A percentile compares a stretch with the other conserved stretches of the same genome.
These are phyloP conservation scores for Tetragonia tetragonoides DNA, from an alignment of 148 eudicot species.

Conservation along the genomic window DNA sequence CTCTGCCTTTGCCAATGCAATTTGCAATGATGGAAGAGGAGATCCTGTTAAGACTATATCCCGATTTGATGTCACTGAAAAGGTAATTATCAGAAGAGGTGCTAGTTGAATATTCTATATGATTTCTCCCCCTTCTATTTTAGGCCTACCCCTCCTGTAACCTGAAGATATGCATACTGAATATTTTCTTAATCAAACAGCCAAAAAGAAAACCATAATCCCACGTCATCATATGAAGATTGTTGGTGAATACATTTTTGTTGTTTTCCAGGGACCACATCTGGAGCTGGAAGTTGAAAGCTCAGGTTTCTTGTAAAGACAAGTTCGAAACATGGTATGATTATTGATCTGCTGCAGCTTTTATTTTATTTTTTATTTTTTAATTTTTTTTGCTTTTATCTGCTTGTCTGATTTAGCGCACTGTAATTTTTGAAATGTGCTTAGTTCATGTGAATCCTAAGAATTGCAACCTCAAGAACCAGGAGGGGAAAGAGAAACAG, in stretches of 20 bases:
- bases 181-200: background rate
- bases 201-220: background rate
- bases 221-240: background rate
- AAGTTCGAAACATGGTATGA: constrained; percentile 94
- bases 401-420: background rate
- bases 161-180: background rate
- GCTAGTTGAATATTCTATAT: constrained; percentile 4
- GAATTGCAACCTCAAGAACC: no score
- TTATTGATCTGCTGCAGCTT: no score
- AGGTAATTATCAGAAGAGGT: constrained; percentile 36
- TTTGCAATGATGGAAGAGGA: constrained; percentile 53
- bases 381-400: no score
- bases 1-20: constrained; percentile 70
- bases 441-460: background rate
- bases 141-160: background rate
- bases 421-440: background rate
- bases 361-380: no score
- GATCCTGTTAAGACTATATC: constrained; percentile 73
- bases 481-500: no score
- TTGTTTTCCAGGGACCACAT: constrained; percentile 62
- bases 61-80: constrained; percentile 66
- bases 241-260: constrained; percentile 2
- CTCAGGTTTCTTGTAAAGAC: constrained; percentile 89
- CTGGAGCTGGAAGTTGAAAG: constrained; percentile 95
- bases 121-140: constrained; percentile 4